phyloP scores from a whole-genome alignment of 2,329 filamentous ascomycete species.

The Sarocladium oryzae region DNA sequence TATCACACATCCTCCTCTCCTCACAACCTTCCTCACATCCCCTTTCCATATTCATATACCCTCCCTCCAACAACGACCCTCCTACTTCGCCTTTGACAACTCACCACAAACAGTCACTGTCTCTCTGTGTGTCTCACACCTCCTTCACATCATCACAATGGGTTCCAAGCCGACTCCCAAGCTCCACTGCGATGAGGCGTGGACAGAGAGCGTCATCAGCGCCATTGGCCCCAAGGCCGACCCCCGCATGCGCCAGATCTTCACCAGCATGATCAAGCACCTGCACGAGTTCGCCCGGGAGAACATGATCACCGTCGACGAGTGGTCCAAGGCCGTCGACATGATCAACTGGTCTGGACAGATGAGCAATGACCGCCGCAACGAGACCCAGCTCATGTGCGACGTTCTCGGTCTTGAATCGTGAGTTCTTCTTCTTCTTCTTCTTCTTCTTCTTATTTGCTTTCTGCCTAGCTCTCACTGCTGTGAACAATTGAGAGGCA shows the following conservation, averaged over 20 bases:
- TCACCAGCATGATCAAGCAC: slow-evolving; percentile 63
- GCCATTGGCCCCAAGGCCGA: slow-evolving; percentile 66
- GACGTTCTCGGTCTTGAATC: slow-evolving; percentile 71
- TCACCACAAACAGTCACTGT: background rate
- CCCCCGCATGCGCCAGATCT: slow-evolving; percentile 61
- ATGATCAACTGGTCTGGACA: slow-evolving; percentile 56
- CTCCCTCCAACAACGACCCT: too few species aligned
- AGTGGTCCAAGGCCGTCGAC: slow-evolving; percentile 67
- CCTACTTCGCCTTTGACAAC: too few species aligned
- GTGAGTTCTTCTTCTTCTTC: slow-evolving; percentile 22
- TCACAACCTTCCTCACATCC: too few species aligned
- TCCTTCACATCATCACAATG: background rate
- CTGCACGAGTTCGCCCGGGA: slow-evolving; percentile 78
- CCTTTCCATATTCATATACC: too few species aligned
- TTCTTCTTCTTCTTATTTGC: background rate
- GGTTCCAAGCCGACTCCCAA: slow-evolving; percentile 1
- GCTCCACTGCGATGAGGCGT: slow-evolving; percentile 7
- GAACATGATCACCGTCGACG: slow-evolving; percentile 70
- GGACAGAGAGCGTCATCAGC: slow-evolving; percentile 51
- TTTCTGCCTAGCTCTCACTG: too few species aligned
- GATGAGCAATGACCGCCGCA: slow-evolving; percentile 61
- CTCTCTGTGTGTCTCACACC: background rate
- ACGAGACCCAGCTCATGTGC: slow-evolving; percentile 67
- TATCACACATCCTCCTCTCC: too few species aligned
- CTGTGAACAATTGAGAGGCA: too few species aligned